phyloP scores from a whole-genome alignment of 257 asterid genomes.

The Craterostigma plantagineum region DNA sequence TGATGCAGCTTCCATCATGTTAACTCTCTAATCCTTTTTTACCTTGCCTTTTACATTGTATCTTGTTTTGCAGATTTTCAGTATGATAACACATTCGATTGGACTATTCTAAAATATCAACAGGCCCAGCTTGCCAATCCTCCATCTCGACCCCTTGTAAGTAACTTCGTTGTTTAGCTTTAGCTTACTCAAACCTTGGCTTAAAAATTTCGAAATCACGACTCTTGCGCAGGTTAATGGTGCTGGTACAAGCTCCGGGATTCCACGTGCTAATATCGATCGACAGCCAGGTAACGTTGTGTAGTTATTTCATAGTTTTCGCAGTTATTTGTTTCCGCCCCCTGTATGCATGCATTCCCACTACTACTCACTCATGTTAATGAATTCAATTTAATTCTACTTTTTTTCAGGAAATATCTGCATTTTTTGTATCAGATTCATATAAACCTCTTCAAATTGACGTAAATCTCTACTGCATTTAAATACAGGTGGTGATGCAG shows the following conservation, averaged over 20 bases:
- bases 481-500: too few species aligned
- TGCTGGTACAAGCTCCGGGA: conserved; percentile 51
- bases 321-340: too few species aligned
- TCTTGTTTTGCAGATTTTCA: conserved; percentile 42
- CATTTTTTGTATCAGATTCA: too few species aligned
- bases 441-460: too few species aligned
- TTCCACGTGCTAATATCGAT: conserved; percentile 39
- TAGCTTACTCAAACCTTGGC: neutral
- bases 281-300: conserved; percentile 34
- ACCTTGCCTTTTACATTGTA: conserved; percentile 2
- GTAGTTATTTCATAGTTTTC: too few species aligned
- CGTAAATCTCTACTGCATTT: too few species aligned
- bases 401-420: too few species aligned
- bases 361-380: too few species aligned
- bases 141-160: conserved; percentile 41
- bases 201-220: too few species aligned
- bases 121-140: conserved; percentile 65
- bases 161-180: conserved; percentile 10
- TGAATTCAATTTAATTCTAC: too few species aligned
- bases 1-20: neutral
- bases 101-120: conserved; percentile 77
- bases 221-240: conserved; percentile 28
- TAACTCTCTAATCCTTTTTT: neutral
- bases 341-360: too few species aligned
- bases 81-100: conserved; percentile 58